These are phyloP conservation scores for Globisporangium abappressorium DNA, from an alignment of 352 stramenopile genomes.

Conservation along the genomic window DNA sequence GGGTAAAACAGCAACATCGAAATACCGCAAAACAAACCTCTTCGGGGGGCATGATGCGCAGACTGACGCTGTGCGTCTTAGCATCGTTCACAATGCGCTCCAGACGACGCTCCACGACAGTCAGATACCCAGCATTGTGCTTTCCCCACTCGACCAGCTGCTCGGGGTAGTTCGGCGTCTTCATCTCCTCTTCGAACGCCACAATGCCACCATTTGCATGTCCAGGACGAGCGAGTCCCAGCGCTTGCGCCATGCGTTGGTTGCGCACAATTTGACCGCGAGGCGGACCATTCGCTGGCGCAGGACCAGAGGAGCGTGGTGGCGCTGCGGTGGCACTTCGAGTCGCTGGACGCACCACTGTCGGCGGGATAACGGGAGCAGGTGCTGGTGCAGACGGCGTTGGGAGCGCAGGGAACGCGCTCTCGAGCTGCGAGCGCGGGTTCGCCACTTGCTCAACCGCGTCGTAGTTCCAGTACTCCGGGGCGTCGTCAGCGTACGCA, in stretches of 20 bases:
- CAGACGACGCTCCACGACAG: constrained; percentile 69
- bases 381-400: constrained; percentile 34
- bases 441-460: constrained; percentile 26
- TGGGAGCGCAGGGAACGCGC: constrained; percentile 66
- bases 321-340: constrained; percentile 12
- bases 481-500: constrained; percentile 33
- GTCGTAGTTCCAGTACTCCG: constrained; percentile 64
- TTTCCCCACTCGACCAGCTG: constrained; percentile 74
- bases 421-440: constrained; percentile 34
- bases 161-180: constrained; percentile 57
- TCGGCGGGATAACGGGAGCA: constrained; percentile 36
- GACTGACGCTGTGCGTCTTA: constrained; percentile 68
- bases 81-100: constrained; percentile 68
- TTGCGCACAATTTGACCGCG: constrained; percentile 62
- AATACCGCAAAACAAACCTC: constrained; percentile 25
- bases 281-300: constrained; percentile 27
- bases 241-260: constrained; percentile 57
- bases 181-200: constrained; percentile 76
- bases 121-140: constrained; percentile 61
- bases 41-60: constrained; percentile 69
- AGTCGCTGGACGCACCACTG: constrained; percentile 33
- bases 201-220: constrained; percentile 31
- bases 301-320: constrained; percentile 9
- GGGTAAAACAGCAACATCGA: background rate
- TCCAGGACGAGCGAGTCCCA: constrained; percentile 49